A percentile compares a stretch with the other conserved stretches of the same genome.
Evolutionary conservation across 768 basidiomycete genomes (phyloP).

Genomic region (Termitomyces eurrhizus): DNA sequence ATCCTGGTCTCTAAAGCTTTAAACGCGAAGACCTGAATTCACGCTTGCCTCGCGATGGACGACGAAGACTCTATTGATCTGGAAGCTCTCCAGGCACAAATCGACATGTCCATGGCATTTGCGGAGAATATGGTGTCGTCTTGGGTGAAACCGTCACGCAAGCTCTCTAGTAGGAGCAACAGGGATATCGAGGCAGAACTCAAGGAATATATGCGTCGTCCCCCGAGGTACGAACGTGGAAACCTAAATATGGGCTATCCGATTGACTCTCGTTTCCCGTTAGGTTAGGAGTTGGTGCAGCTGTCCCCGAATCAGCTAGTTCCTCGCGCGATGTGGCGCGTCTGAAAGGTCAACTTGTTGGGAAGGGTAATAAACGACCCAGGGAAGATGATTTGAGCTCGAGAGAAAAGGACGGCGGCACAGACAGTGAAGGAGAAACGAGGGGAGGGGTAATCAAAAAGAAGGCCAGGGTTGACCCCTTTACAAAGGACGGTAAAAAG

Average conservation of each 20-base stretch:
- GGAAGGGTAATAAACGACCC: slow-evolving; percentile 43
- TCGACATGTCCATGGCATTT: slow-evolving; percentile 76
- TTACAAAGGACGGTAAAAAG: slow-evolving; percentile 42
- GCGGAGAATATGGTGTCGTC: slow-evolving; percentile 70
- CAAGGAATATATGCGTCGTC: slow-evolving; percentile 63
- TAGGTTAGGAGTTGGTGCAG: slow-evolving; percentile 76
- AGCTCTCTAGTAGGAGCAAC: slow-evolving; percentile 31
- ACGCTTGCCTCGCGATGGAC: slow-evolving; percentile 17
- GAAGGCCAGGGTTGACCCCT: slow-evolving; percentile 57
- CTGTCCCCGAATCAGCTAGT: slow-evolving; percentile 44
- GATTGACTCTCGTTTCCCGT: slow-evolving; percentile 3
- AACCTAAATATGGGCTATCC: slow-evolving; percentile 7
- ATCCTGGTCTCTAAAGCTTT: not conserved
- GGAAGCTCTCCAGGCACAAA: slow-evolving; percentile 75
- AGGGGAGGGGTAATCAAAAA: slow-evolving; percentile 56
- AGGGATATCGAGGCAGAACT: slow-evolving; percentile 50
- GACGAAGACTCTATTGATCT: slow-evolving; percentile 59
- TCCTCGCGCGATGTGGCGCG: slow-evolving; percentile 53
- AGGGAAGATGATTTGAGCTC: slow-evolving; percentile 35
- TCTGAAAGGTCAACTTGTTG: slow-evolving; percentile 57
- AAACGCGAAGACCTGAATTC: not conserved
- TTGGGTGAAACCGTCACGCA: slow-evolving; percentile 63
- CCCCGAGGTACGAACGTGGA: slow-evolving; percentile 51
- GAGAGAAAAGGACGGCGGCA: slow-evolving; percentile 18
- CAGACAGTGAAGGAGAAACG: slow-evolving; percentile 55